Evolutionary conservation across 2,329 filamentous ascomycete species (phyloP).

Genomic region (Ophiosphaerella herpotricha): DNA sequence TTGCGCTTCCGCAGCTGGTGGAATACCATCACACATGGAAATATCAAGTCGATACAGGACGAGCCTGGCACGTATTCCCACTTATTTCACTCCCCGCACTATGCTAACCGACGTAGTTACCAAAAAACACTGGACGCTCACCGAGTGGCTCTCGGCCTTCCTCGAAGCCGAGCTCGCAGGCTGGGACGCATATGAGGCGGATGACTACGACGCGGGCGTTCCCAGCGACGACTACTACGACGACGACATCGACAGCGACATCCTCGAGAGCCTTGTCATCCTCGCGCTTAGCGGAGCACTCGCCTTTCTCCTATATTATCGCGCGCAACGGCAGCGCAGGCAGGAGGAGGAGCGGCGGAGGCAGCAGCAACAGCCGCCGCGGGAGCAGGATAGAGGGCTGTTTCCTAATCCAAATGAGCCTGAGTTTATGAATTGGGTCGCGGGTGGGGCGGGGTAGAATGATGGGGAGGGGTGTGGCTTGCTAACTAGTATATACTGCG

Average conservation of each 20-base stretch:
- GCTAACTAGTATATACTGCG: no score
- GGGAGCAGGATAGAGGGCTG: conserved; percentile 57
- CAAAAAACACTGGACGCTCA: conserved; percentile 75
- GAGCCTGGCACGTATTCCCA: conserved; percentile 71
- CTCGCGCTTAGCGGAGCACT: conserved; percentile 75
- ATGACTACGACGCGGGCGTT: conserved; percentile 52
- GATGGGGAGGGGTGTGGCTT: not conserved
- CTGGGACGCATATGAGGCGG: conserved; percentile 61
- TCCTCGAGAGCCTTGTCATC: conserved; percentile 85
- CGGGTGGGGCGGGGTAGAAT: conserved; percentile 66
- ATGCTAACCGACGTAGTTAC: conserved; percentile 56
- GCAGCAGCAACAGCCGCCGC: conserved; percentile 34
- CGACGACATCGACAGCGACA: conserved; percentile 71
- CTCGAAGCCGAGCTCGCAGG: conserved; percentile 64
- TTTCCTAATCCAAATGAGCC: conserved; percentile 71
- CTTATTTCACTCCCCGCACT: not conserved
- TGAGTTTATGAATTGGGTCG: conserved; percentile 69
- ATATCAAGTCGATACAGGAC: conserved; percentile 88
- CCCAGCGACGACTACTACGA: conserved; percentile 59
- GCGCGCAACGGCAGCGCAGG: conserved; percentile 63
- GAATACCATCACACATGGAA: conserved; percentile 91
- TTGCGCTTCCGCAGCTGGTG: conserved; percentile 84
- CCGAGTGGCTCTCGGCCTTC: conserved; percentile 87
- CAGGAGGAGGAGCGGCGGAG: conserved; percentile 49
- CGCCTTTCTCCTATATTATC: conserved; percentile 79